Conservation (phyloP, 257 asterid genomes). For the Nicotiana undulata region DNA sequence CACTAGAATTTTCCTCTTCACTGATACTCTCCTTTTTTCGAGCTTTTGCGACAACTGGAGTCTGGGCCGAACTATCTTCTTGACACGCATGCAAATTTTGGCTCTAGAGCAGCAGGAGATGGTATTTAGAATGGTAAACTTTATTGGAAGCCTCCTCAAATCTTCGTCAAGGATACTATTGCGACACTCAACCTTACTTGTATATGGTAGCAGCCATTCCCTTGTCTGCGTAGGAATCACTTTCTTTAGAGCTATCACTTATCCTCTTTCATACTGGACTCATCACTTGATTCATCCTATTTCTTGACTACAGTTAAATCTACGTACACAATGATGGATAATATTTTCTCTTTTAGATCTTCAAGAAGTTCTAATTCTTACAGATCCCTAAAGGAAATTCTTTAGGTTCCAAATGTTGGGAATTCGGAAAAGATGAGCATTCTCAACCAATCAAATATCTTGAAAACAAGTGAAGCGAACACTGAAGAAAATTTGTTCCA, state of each 20-base stretch:
- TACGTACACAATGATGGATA: not conserved
- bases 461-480: not conserved
- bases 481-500: not conserved
- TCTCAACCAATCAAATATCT: not conserved
- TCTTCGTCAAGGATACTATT: not conserved
- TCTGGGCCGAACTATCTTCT: too few species aligned
- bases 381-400: not conserved
- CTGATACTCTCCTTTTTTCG: not conserved
- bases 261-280: not conserved
- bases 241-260: not conserved
- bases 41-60: too few species aligned
- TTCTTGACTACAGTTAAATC: not conserved
- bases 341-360: not conserved
- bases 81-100: too few species aligned
- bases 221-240: not conserved
- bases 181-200: not conserved
- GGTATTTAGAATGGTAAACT: not conserved
- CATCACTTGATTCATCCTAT: not conserved
- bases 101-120: too few species aligned
- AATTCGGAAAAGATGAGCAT: not conserved
- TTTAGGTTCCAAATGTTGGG: not conserved
- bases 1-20: not conserved
- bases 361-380: not conserved
- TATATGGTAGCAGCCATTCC: not conserved
- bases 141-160: not conserved